phyloP scores from a whole-genome alignment of 2,329 filamentous ascomycete species.

The Claviceps monticola region DNA sequence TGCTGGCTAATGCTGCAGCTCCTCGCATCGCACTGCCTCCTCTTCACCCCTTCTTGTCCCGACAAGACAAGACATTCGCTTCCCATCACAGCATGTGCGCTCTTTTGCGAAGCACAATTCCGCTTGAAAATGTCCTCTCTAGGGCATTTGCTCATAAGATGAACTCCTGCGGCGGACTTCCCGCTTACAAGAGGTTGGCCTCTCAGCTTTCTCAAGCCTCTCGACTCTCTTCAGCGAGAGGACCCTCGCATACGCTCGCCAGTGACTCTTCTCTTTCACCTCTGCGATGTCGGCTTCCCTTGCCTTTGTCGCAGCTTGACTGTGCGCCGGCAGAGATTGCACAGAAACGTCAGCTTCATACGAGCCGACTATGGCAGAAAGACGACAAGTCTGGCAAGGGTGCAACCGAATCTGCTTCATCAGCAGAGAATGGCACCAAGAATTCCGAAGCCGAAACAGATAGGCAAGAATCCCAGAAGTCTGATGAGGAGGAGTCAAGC shows the following conservation, averaged over 20 bases:
- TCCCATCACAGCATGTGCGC: conserved; percentile 29
- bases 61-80: conserved; percentile 13
- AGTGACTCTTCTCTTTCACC: conserved; percentile 19
- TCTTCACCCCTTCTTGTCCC: conserved; percentile 12
- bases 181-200: conserved; percentile 34
- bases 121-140: conserved; percentile 27
- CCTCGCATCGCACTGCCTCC: background rate
- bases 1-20: conserved; percentile 14
- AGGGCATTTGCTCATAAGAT: conserved; percentile 25
- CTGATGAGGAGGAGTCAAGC: conserved; percentile 24
- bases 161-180: conserved; percentile 28
- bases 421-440: conserved; percentile 17
- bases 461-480: conserved; percentile 30
- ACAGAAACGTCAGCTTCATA: conserved; percentile 21
- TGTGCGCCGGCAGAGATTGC: conserved; percentile 17
- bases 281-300: conserved; percentile 31
- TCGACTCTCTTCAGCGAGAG: conserved; percentile 14
- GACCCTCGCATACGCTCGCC: conserved; percentile 14
- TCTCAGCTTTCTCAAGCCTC: conserved; percentile 19
- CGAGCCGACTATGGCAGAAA: conserved; percentile 17
- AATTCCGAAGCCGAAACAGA: conserved; percentile 25
- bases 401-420: conserved; percentile 8
- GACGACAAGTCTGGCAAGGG: conserved; percentile 21
- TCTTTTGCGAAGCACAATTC: conserved; percentile 28
- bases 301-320: conserved; percentile 18